phyloP scores from a whole-genome alignment of 306 rosid species.

The Cicer judaicum region DNA sequence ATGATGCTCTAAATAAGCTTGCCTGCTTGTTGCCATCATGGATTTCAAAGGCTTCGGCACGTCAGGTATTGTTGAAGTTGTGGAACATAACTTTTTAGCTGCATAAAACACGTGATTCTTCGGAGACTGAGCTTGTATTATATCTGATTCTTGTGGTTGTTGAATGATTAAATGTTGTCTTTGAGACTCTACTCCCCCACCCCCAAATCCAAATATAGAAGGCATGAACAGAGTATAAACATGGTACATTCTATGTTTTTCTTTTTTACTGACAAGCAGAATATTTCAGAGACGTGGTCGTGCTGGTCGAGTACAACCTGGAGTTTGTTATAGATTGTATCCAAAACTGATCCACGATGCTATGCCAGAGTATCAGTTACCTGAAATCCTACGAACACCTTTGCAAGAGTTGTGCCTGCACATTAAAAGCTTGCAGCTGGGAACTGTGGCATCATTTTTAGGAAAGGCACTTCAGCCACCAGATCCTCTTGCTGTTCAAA shows the following conservation, averaged over 20 bases:
- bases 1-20: conserved; percentile 94
- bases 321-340: conserved; percentile 88
- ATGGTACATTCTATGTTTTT: conserved; percentile 20
- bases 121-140: conserved; percentile 31
- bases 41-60: conserved; percentile 98
- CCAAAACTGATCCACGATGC: conserved; percentile 85
- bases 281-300: conserved; percentile 91
- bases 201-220: conserved; percentile 24
- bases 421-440: conserved; percentile 93
- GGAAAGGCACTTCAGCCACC: conserved; percentile 98
- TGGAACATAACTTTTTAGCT: conserved; percentile 19
- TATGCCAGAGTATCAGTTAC: conserved; percentile 89
- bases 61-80: conserved; percentile 70
- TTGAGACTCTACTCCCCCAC: conserved; percentile 30
- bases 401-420: conserved; percentile 98
- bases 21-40: conserved; percentile 94
- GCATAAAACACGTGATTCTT: conserved; percentile 22
- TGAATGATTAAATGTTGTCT: conserved; percentile 31
- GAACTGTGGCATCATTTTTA: conserved; percentile 84
- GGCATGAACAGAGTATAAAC: conserved; percentile 30
- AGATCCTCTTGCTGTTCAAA: conserved; percentile 88
- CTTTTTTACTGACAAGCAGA: conserved; percentile 42
- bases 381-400: conserved; percentile 95
- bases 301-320: conserved; percentile 98
- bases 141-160: conserved; percentile 19